Evolutionary conservation across 1,284 basidiomycete genomes (phyloP).

Genomic region (Puccinia horiana): DNA sequence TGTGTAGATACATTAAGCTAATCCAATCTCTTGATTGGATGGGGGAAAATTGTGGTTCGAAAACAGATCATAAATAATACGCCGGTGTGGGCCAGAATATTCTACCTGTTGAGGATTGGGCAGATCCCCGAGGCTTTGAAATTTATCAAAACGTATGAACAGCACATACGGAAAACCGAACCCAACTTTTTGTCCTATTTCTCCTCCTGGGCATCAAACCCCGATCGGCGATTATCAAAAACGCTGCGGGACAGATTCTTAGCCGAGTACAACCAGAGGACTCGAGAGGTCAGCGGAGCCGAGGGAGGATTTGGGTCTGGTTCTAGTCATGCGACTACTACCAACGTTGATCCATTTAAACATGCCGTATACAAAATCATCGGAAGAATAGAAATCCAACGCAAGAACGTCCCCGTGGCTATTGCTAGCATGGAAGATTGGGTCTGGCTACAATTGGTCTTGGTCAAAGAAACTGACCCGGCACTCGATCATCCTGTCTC

Average conservation of each 20-base stretch:
- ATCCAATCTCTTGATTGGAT: background rate
- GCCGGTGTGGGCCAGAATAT: slow-evolving; percentile 89
- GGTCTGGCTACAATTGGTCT: slow-evolving; percentile 94
- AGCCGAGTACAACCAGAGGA: slow-evolving; percentile 86
- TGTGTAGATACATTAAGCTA: background rate
- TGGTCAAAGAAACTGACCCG: slow-evolving; percentile 63
- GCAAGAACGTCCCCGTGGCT: slow-evolving; percentile 78
- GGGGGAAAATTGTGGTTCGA: slow-evolving; percentile 1
- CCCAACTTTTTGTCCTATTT: slow-evolving; percentile 80
- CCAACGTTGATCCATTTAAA: slow-evolving; percentile 79
- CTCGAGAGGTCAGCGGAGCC: slow-evolving; percentile 71
- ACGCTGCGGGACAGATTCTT: slow-evolving; percentile 79
- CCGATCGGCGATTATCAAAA: slow-evolving; percentile 76
- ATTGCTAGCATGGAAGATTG: slow-evolving; percentile 94
- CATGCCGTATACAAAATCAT: slow-evolving; percentile 92
- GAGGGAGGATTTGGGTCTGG: slow-evolving; percentile 61
- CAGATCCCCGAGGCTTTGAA: slow-evolving; percentile 76
- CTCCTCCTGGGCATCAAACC: slow-evolving; percentile 79
- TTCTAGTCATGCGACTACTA: slow-evolving; percentile 42
- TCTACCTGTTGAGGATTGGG: slow-evolving; percentile 85
- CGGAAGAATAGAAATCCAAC: slow-evolving; percentile 81
- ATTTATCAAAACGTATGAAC: slow-evolving; percentile 72
- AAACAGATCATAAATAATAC: slow-evolving; percentile 74
- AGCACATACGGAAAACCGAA: slow-evolving; percentile 77
- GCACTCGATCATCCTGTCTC: slow-evolving; percentile 16